Evolutionary conservation across 2,329 filamentous ascomycete genomes (phyloP).

Genomic region (Arachnomyces sp.): DNA sequence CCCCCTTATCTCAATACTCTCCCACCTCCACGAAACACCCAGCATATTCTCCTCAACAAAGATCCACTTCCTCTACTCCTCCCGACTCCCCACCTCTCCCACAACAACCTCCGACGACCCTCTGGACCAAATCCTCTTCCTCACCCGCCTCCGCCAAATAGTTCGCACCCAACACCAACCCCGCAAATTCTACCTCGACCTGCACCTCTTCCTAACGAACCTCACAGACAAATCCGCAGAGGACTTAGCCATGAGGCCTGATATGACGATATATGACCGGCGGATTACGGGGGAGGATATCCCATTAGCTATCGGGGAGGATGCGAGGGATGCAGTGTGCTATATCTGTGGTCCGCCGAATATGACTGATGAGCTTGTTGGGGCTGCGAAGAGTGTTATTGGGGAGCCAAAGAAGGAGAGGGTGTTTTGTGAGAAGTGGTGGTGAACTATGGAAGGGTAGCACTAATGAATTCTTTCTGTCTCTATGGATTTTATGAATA

Average conservation of each 20-base stretch:
- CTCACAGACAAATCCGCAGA: constrained; percentile 7
- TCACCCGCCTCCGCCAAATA: constrained; percentile 36
- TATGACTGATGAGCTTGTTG: constrained; percentile 62
- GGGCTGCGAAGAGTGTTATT: constrained; percentile 27
- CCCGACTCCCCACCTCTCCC: constrained; percentile 30
- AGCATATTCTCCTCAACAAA: constrained; percentile 22
- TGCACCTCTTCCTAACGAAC: constrained; percentile 23
- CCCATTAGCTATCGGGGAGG: constrained; percentile 20
- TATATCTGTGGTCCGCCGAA: constrained; percentile 60
- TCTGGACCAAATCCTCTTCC: constrained; percentile 37
- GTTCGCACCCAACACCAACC: constrained; percentile 21
- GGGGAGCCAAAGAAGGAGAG: constrained; percentile 34
- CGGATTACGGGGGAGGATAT: constrained; percentile 33
- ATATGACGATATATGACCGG: constrained; percentile 21
- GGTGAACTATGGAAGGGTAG: constrained; percentile 5
- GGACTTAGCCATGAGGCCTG: constrained; percentile 11
- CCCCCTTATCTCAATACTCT: constrained; percentile 66
- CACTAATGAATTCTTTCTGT: too few relatives aligned
- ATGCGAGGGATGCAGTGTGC: constrained; percentile 39
- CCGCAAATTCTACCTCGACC: constrained; percentile 24
- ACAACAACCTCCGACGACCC: constrained; percentile 8
- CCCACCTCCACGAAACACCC: constrained; percentile 45
- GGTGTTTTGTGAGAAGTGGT: constrained; percentile 34
- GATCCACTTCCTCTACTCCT: constrained; percentile 58
- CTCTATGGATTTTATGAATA: too few relatives aligned